Evolutionary conservation across 441 rosid genomes (phyloP), one percentile per base, ranked within the genome.

Genomic region (Aquilaria agallochum): DNA sequence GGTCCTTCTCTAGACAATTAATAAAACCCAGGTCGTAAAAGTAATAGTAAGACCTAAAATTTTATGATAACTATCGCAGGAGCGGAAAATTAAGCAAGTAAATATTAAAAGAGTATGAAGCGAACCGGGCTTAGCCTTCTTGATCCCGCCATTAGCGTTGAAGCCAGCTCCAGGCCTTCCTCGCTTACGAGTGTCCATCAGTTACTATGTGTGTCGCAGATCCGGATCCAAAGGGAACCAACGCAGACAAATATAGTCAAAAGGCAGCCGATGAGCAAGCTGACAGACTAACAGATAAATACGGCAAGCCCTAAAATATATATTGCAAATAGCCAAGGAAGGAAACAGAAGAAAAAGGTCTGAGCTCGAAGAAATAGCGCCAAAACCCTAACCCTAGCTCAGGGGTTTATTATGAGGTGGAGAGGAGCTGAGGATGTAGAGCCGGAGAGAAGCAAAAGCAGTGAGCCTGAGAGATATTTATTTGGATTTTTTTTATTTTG

Each of bases 131-230:
- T 74, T 89, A 57, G 83, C 59, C 78, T 78, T 89, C 83, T 92
- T 92, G 58, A 74, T 27, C 45, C 87, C 85, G 34, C 98, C 96
- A 85, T 83, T 83, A 56, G 72, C 63, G 72, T 66, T 70, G 34
- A 65, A 59, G 45, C 78, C 80, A 66, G 72, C 72, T 55, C 80
- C 88, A 60, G 74, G 59, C 62, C 89, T 86, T 50, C 86, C 83
- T 75, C 96, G 83, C 74, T 89, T 89, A 60, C 95, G 86, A 56
- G 65, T 51, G 62, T 89, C 96, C 97, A 91, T 87, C n/a, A 15
- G 6, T 9, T 45, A 59, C 0, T 40, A 40, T 11, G 6, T 31
- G 8, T 14, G 15, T 63, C 33, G 12, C 60, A 76, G 76, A 71
- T 74, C 70, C 65, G 63, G 74, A 75, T 75, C 73, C 79, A 53